Evolutionary conservation across 306 rosid species (phyloP).

Genomic region (Neltuma alba): DNA sequence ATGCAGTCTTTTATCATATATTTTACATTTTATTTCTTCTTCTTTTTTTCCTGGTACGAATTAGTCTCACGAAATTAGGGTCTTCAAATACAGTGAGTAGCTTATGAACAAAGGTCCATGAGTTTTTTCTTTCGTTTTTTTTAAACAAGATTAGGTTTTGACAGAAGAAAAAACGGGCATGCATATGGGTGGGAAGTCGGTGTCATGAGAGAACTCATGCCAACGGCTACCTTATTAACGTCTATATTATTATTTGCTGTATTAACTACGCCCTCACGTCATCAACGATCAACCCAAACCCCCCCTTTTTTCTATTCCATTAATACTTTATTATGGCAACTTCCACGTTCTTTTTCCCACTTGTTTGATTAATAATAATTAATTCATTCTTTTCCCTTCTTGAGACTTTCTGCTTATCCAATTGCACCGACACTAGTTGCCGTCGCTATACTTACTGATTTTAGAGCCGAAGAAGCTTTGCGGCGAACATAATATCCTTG

Average conservation of each 20-base stretch:
- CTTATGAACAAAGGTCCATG: background rate
- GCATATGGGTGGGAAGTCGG: background rate
- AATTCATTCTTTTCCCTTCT: background rate
- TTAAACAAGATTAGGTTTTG: background rate
- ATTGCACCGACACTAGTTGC: background rate
- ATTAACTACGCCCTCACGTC: background rate
- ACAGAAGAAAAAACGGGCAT: background rate
- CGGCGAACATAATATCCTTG: too few species aligned
- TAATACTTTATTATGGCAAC: background rate
- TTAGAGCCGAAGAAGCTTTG: background rate
- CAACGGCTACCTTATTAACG: conserved; percentile 25
- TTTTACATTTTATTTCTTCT: background rate
- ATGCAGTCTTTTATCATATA: background rate
- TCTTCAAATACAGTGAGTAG: background rate
- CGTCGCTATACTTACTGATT: background rate
- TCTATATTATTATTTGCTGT: background rate
- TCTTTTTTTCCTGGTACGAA: background rate
- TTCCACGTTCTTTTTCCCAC: background rate
- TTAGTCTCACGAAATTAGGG: background rate
- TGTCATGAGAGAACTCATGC: background rate
- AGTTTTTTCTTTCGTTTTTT: background rate
- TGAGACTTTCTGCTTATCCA: background rate
- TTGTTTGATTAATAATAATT: background rate
- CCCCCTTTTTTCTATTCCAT: background rate
- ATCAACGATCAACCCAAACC: too few species aligned